phyloP scores from a whole-genome alignment of 441 rosid genomes.

The Manihot esculenta region DNA sequence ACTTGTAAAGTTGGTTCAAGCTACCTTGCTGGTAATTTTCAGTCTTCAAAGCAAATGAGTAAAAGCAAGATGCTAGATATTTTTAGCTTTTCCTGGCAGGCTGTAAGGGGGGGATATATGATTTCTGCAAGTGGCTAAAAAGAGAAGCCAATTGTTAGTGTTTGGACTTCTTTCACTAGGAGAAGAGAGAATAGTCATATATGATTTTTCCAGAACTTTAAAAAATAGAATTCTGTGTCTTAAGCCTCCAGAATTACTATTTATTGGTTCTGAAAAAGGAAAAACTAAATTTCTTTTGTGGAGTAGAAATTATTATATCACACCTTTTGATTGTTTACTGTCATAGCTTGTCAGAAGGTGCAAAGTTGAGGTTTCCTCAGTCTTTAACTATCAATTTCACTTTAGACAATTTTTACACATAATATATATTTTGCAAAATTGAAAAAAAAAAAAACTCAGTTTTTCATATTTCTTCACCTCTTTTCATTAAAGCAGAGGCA shows the following conservation, averaged over 20 bases:
- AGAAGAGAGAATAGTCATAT: background rate
- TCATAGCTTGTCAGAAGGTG: background rate
- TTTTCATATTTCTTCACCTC: constrained; percentile 12
- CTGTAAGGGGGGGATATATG: background rate
- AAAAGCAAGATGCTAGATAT: background rate
- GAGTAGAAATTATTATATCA: background rate
- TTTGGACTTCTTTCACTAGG: background rate
- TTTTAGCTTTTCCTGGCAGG: constrained; percentile 1
- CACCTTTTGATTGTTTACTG: background rate
- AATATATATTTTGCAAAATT: too few relatives aligned
- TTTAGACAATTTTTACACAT: background rate
- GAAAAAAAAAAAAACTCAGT: background rate
- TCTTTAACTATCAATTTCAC: background rate
- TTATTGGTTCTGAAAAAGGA: background rate
- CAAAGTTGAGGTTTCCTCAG: background rate
- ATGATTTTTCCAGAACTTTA: background rate
- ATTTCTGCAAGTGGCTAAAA: background rate
- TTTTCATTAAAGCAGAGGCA: constrained; percentile 13
- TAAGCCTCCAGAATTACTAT: background rate
- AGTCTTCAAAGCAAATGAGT: background rate
- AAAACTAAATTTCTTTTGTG: background rate
- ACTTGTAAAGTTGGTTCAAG: background rate
- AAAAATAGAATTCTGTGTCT: background rate
- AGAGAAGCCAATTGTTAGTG: background rate
- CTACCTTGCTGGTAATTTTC: too few relatives aligned